Evolutionary conservation across 345 rosid species (phyloP).

Genomic region (Acer saccharum): DNA sequence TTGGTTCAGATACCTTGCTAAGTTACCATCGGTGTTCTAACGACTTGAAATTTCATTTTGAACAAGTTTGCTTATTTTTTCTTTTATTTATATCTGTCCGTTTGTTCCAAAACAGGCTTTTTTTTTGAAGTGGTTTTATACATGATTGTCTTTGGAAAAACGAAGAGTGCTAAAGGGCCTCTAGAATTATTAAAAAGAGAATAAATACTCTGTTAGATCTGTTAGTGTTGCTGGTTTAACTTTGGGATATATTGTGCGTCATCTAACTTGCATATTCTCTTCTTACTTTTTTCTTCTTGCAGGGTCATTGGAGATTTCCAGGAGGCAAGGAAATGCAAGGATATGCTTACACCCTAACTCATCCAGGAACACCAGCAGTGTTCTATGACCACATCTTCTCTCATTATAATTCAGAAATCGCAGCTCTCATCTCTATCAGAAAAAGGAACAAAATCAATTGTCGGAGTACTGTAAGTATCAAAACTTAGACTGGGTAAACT

Average conservation of each 20-base stretch:
- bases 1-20: background rate
- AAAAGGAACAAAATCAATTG: conserved; percentile 77
- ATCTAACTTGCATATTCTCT: background rate
- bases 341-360: conserved; percentile 92
- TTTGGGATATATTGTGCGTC: background rate
- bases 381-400: conserved; percentile 87
- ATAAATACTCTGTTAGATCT: background rate
- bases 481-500: background rate
- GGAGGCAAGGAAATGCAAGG: conserved; percentile 97
- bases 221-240: background rate
- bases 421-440: conserved; percentile 71
- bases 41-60: background rate
- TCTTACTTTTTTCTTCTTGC: background rate
- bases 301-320: conserved; percentile 99
- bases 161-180: background rate
- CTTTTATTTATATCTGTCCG: too few relatives aligned
- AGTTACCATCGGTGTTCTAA: background rate
- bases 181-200: background rate
- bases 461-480: conserved; percentile 68
- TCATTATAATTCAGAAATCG: conserved; percentile 64
- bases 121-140: background rate
- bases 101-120: background rate
- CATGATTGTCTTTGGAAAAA: background rate
- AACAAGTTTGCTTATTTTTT: background rate
- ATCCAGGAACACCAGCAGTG: conserved; percentile 96